Evolutionary conservation across 2,329 filamentous ascomycete genomes (phyloP), one percentile per base, ranked within the genome.

Genomic region (Diaporthe vexans): DNA sequence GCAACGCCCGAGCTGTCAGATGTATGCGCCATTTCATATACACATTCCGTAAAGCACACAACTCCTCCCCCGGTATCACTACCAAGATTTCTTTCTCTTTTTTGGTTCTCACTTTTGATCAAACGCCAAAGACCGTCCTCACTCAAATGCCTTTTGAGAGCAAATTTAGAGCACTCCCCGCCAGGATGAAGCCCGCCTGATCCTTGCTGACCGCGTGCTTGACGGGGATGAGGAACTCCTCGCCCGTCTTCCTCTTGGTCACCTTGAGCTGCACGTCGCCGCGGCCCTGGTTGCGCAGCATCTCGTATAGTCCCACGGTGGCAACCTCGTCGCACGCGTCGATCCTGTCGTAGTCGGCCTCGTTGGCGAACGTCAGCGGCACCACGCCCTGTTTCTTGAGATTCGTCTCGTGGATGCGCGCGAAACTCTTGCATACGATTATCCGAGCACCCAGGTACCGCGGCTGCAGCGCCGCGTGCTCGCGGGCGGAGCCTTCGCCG

Each of bases 361-460:
- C 95, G 83, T 98, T 89, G 59, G 87, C 94, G 81, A 99, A 98
- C 0, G 95, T 98, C 79, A 99, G 88, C 2, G 97, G 97, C 58
- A 99, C 95, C 46, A 99, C 94, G 76, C 97, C 97, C 86, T 99
- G 97, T 91, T 97, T 97, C 92, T 97, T 97, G 84, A 97, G 88
- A 87, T 97, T 97, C 83, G 94, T 96, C 89, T 97, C 94, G 88
- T 97, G 94, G 81, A 97, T 97, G 89, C 94, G 93, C 79, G 94
- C 94, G 84, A 97, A 97, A 76, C 90, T 92, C 84, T 92, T 91
- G 82, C 91, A 92, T 81, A 97, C 94, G 84, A 97, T 94, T 78
- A 94, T 92, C 79, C 95, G 89, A 83, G 94, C 94, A 78, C 94
- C 94, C 76, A 97, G 89, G 86, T 95, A 94, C 81, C 94, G 89